Percentiles rank a stretch among this genome's conserved stretches.
Conservation (phyloP, 352 stramenopile genomes). For the Blastocystis sp. region DNA sequence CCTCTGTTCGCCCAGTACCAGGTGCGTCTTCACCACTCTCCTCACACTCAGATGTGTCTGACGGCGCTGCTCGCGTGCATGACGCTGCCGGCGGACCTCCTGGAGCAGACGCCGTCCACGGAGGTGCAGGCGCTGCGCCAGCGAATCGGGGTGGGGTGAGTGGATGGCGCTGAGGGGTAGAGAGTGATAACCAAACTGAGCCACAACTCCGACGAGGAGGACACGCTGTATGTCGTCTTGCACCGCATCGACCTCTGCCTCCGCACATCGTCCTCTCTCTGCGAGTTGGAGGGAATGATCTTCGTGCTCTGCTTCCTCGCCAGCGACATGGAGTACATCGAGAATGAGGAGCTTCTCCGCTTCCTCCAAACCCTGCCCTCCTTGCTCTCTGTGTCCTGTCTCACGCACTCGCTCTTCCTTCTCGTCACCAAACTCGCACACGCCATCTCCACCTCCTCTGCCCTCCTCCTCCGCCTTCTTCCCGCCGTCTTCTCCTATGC, state of each 20-base stretch:
- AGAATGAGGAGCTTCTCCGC: slow-evolving; percentile 42
- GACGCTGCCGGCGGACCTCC: neutral
- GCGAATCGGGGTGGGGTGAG: too few species aligned
- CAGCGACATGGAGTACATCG: slow-evolving; percentile 29
- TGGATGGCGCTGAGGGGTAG: too few species aligned
- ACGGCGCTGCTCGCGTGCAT: neutral
- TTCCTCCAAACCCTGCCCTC: neutral
- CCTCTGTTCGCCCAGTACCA: neutral
- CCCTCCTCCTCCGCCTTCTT: slow-evolving; percentile 1
- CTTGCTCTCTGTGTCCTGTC: neutral
- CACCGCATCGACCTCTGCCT: neutral
- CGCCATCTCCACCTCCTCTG: slow-evolving; percentile 1
- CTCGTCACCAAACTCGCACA: slow-evolving; percentile 2
- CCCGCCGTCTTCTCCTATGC: neutral
- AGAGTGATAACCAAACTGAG: neutral
- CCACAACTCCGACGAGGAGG: neutral
- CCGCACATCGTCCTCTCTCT: neutral
- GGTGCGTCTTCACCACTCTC: neutral
- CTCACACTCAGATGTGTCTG: neutral
- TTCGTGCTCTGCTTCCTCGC: neutral
- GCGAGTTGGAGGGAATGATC: slow-evolving; percentile 36
- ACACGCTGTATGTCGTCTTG: neutral
- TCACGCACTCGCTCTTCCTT: neutral
- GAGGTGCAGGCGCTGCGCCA: too few species aligned
- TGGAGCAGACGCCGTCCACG: neutral